Conservation (phyloP, 768 basidiomycete genomes). For the Rhizopogon roseolus region DNA sequence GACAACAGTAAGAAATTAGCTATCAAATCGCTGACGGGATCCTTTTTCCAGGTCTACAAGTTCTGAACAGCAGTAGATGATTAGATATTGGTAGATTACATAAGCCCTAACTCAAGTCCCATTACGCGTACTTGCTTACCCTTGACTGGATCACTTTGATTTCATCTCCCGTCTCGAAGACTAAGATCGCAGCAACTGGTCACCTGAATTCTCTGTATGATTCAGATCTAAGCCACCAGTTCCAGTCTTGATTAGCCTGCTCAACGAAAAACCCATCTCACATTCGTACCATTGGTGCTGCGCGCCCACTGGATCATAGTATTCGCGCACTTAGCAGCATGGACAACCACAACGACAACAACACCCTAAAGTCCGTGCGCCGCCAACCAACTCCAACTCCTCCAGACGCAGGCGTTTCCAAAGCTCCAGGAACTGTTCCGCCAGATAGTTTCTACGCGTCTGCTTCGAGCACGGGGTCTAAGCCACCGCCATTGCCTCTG, state of each 20-base stretch:
- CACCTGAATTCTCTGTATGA: slow-evolving; percentile 3
- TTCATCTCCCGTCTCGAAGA: slow-evolving; percentile 8
- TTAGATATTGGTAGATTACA: slow-evolving; percentile 14
- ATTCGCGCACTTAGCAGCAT: slow-evolving; percentile 21
- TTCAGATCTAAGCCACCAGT: slow-evolving; percentile 9
- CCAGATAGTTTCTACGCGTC: slow-evolving; percentile 25
- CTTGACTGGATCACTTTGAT: not conserved
- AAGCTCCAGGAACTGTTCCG: slow-evolving; percentile 18
- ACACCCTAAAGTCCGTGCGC: slow-evolving; percentile 25
- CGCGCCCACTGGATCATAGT: not conserved
- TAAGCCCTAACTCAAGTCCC: slow-evolving; percentile 12
- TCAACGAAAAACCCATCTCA: not conserved
- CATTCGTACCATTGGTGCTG: not conserved
- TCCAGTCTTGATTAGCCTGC: not conserved
- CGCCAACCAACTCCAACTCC: slow-evolving; percentile 26
- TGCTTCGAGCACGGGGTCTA: slow-evolving; percentile 3
- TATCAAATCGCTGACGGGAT: slow-evolving; percentile 2
- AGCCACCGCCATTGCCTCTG: slow-evolving; percentile 32
- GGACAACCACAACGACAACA: slow-evolving; percentile 29
- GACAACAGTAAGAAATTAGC: not conserved
- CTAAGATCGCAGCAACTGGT: slow-evolving; percentile 3
- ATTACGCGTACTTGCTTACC: not conserved
- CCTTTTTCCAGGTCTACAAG: slow-evolving; percentile 32
- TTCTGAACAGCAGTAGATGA: slow-evolving; percentile 21
- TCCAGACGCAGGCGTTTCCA: slow-evolving; percentile 40